Percentiles rank a stretch among this genome's conserved stretches.
Conservation (phyloP, 495 filamentous ascomycete species). For the Terfezia claveryi region DNA sequence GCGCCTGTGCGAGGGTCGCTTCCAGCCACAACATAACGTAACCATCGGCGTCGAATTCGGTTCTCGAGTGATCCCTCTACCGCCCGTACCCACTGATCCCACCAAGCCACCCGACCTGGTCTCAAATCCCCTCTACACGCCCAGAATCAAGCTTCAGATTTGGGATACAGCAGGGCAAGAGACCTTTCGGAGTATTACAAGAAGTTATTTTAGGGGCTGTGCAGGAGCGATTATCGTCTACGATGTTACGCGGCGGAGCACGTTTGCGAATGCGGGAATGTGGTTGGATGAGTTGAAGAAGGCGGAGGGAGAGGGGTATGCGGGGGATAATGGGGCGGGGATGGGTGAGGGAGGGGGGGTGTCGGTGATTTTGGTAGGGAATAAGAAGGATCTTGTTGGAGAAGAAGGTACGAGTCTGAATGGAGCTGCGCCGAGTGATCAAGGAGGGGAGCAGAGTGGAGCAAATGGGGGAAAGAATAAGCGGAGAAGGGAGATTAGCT, state of each 20-base stretch:
- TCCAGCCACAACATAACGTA: constrained; percentile 79
- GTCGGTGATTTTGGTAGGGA: constrained; percentile 80
- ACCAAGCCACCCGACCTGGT: constrained; percentile 18
- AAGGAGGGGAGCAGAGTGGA: background rate
- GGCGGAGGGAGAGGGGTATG: constrained; percentile 61
- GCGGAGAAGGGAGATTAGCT: constrained; percentile 46
- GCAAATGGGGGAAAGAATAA: constrained; percentile 4
- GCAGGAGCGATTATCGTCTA: constrained; percentile 84
- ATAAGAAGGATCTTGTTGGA: constrained; percentile 55
- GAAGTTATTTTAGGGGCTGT: constrained; percentile 85
- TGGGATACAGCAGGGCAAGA: constrained; percentile 98
- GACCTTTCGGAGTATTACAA: constrained; percentile 56
- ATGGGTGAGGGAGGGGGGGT: constrained; percentile 24
- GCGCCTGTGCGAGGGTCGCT: constrained; percentile 90
- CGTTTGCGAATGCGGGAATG: constrained; percentile 60
- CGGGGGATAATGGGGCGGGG: too few species aligned
- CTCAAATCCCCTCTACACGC: constrained; percentile 21
- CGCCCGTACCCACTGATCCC: constrained; percentile 52
- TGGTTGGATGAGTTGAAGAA: constrained; percentile 85
- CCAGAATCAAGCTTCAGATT: constrained; percentile 39
- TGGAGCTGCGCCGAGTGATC: background rate
- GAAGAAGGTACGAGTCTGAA: constrained; percentile 23
- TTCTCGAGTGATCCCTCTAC: constrained; percentile 47
- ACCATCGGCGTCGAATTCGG: constrained; percentile 98
- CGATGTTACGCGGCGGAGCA: constrained; percentile 70